A percentile compares a stretch with the other conserved stretches of the same genome.
Conservation (phyloP, 2,329 filamentous ascomycete species). For the Cucurbitaria berberidis region DNA sequence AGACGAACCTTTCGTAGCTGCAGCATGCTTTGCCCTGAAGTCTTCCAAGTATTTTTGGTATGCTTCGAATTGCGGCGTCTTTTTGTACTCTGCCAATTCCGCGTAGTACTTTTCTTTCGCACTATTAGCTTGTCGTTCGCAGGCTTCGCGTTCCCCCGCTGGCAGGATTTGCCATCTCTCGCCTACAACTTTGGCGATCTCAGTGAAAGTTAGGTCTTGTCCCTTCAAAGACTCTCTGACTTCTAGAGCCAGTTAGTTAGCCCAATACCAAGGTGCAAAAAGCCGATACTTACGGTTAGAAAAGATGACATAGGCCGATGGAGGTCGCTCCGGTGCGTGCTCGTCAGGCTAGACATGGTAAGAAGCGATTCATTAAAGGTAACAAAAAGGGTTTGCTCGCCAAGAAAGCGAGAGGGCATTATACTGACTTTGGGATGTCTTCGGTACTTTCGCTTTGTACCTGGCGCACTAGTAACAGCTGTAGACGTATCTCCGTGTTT, state of each 20-base stretch:
- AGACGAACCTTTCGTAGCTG: conserved; percentile 44
- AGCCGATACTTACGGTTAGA: conserved; percentile 71
- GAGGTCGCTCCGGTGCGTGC: conserved; percentile 78
- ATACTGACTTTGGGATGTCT: conserved; percentile 73
- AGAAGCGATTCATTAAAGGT: conserved; percentile 9
- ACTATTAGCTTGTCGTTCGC: conserved; percentile 72
- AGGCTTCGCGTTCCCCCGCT: conserved; percentile 71
- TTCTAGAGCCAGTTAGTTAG: conserved; percentile 58
- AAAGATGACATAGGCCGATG: conserved; percentile 84
- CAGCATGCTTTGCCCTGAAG: conserved; percentile 74
- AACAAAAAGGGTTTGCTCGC: background rate
- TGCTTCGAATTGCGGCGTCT: conserved; percentile 70
- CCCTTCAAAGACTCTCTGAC: conserved; percentile 80
- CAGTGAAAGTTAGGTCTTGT: conserved; percentile 78
- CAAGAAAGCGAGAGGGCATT: background rate
- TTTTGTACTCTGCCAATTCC: conserved; percentile 78
- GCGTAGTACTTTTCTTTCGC: conserved; percentile 79
- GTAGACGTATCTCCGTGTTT: conserved; percentile 52
- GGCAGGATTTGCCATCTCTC: conserved; percentile 80
- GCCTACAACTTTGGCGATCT: conserved; percentile 82
- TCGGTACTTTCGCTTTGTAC: conserved; percentile 74
- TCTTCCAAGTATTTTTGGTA: conserved; percentile 77
- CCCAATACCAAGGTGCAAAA: background rate
- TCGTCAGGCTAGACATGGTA: conserved; percentile 67
- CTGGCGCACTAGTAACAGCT: conserved; percentile 35